Base-by-base conservation (phyloP, 2,329 filamentous ascomycete genomes). In the Neofusicoccum ribis region DNA sequence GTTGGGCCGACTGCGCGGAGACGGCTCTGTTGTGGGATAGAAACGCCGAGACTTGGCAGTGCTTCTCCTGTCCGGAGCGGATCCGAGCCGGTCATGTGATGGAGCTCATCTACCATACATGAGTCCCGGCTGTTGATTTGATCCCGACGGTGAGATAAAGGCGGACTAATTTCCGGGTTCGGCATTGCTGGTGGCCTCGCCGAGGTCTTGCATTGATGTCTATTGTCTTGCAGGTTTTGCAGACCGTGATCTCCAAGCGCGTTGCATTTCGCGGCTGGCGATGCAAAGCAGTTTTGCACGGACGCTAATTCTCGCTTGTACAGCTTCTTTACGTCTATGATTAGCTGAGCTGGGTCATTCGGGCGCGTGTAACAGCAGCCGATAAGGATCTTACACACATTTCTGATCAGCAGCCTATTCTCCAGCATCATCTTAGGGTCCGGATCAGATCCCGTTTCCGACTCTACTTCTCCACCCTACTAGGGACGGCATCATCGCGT, bases 381-480 rank as follows among this genome's bases (percentile, higher is more conserved):
- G 37, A 39, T 39, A 39, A 15, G 8, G 15, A 17, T 15, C 36
- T 37, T 20, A 34, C 54, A 36, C 17, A 6, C 31, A 15, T 7
- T 37, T 23, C 14, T 27, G 12, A 15, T 36, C 23, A 23, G 23
- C 23, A 23, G 23, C 23, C 23, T 23, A 31, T 41, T 56, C 9
- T 37, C 27, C 12, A 37, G 17, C 36, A 12, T 27, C 34, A 7
- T 15, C 2, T 9, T 43, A 20, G 6, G 37, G 11, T 14, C 52
- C 54, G 54, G 54, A 59, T 46, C 54, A 34, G 36, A 17, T 46
- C 6, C 56, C 23, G 31, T 37, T 60, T 60, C 56, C 56, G 56
- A 36, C 56, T n/a, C 56, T 23, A 44, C 41, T 60, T 23, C 41
- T 17, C 43, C 43, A 60, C n/a, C 31, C 17, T 17, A 17, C 4